phyloP scores from a whole-genome alignment of 1,284 basidiomycete species.

The Ceratobasidium papillatum region DNA sequence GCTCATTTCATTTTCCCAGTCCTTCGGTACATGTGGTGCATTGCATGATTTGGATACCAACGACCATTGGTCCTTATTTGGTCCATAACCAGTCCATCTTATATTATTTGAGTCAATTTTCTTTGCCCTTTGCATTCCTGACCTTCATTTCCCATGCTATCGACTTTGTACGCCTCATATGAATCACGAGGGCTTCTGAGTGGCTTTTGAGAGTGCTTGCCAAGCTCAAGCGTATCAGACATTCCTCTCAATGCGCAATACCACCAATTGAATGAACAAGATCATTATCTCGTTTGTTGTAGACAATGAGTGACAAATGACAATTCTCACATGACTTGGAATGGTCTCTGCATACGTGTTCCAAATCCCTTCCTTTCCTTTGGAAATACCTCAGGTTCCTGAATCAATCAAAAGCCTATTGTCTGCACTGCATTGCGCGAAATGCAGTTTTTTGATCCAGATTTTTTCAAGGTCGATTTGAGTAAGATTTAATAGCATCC shows the following conservation, averaged over 20 bases:
- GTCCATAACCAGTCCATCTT: too few species aligned
- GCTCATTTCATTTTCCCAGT: too few species aligned
- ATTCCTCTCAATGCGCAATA: slow-evolving; percentile 48
- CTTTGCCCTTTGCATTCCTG: too few species aligned
- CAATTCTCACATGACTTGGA: slow-evolving; percentile 49
- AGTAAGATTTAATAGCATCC: slow-evolving; percentile 43
- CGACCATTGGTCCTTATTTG: too few species aligned
- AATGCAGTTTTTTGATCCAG: slow-evolving; percentile 45
- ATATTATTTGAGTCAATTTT: too few species aligned
- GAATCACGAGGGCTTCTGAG: too few species aligned
- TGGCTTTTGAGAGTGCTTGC: slow-evolving; percentile 31
- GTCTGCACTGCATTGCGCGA: slow-evolving; percentile 46
- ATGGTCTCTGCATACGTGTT: slow-evolving; percentile 51
- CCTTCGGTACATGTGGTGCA: too few species aligned
- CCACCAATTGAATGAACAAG: slow-evolving; percentile 50
- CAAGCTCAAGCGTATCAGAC: slow-evolving; percentile 46
- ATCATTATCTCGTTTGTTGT: slow-evolving; percentile 47
- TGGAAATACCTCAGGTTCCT: slow-evolving; percentile 48
- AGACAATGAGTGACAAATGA: slow-evolving; percentile 49
- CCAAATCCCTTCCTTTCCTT: slow-evolving; percentile 49
- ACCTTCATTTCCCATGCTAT: too few species aligned
- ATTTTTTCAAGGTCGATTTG: slow-evolving; percentile 38
- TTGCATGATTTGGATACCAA: too few species aligned
- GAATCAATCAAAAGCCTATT: slow-evolving; percentile 51
- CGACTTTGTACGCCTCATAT: too few species aligned